Percentiles rank a stretch among this genome's conserved stretches.
phyloP scores from a whole-genome alignment of 78 protist species.

The Emiliania huxleyi region DNA sequence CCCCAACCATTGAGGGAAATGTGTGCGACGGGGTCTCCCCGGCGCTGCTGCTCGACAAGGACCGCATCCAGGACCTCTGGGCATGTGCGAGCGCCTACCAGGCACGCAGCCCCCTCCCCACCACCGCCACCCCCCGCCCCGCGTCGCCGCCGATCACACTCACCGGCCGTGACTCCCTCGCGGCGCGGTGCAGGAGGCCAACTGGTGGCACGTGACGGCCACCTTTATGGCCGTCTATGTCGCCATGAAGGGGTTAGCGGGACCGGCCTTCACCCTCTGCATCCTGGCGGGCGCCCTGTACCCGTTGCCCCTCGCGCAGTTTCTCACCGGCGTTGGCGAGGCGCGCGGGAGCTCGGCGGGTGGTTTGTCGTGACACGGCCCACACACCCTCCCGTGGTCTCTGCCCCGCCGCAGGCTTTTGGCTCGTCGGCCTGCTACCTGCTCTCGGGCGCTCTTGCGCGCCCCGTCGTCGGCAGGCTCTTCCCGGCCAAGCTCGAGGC shows the following conservation, averaged over 20 bases:
- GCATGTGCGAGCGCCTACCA: background rate
- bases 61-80: background rate
- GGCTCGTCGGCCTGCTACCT: background rate
- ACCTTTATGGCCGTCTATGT: background rate
- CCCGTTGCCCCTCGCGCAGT: background rate
- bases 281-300: constrained; percentile 15
- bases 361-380: too few relatives aligned
- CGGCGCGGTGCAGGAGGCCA: background rate
- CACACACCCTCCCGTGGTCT: too few relatives aligned
- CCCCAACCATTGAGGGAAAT: background rate
- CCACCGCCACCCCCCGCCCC: too few relatives aligned
- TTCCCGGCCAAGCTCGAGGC: background rate
- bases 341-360: background rate
- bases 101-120: too few relatives aligned
- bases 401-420: too few relatives aligned
- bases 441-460: background rate
- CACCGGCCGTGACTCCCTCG: too few relatives aligned
- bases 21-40: background rate
- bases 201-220: background rate
- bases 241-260: background rate
- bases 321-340: background rate
- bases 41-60: background rate
- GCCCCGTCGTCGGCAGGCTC: background rate
- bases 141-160: too few relatives aligned
- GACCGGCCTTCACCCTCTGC: constrained; percentile 7